These are phyloP conservation scores for Paxillus rubicundulus DNA, from an alignment of 768 basidiomycete genomes.

Conservation along the genomic window DNA sequence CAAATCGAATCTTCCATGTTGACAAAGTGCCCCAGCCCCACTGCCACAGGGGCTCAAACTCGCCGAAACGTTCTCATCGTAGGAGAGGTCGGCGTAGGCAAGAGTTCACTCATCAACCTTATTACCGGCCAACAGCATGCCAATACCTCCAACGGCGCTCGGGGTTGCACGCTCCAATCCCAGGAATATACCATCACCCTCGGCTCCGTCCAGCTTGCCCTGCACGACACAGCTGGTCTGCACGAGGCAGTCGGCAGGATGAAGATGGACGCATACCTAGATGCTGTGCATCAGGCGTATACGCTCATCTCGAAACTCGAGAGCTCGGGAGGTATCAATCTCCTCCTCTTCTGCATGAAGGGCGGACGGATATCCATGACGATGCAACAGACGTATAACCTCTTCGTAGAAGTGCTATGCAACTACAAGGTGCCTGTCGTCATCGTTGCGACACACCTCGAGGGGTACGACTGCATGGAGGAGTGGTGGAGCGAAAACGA, in stretches of 20 bases:
- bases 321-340: conserved; percentile 23
- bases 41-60: conserved; percentile 1
- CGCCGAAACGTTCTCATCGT: conserved; percentile 28
- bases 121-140: conserved; percentile 28
- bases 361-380: conserved; percentile 23
- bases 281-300: conserved; percentile 29
- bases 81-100: conserved; percentile 32
- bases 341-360: conserved; percentile 32
- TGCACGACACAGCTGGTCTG: conserved; percentile 29
- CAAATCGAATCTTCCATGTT: background rate
- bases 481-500: conserved; percentile 42
- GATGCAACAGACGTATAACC: conserved; percentile 28
- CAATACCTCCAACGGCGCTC: conserved; percentile 26
- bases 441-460: conserved; percentile 36
- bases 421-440: conserved; percentile 30
- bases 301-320: conserved; percentile 34
- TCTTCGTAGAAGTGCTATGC: conserved; percentile 42
- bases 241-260: conserved; percentile 27
- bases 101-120: conserved; percentile 44
- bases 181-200: conserved; percentile 19
- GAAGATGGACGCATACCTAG: conserved; percentile 20
- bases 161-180: conserved; percentile 37
- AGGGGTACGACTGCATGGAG: conserved; percentile 32
- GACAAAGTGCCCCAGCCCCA: conserved; percentile 15
- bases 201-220: conserved; percentile 15